Percentiles rank a stretch among this genome's conserved stretches.
phyloP scores from a whole-genome alignment of 2,329 filamentous ascomycete species.

The Nannizziopsis barbatae region DNA sequence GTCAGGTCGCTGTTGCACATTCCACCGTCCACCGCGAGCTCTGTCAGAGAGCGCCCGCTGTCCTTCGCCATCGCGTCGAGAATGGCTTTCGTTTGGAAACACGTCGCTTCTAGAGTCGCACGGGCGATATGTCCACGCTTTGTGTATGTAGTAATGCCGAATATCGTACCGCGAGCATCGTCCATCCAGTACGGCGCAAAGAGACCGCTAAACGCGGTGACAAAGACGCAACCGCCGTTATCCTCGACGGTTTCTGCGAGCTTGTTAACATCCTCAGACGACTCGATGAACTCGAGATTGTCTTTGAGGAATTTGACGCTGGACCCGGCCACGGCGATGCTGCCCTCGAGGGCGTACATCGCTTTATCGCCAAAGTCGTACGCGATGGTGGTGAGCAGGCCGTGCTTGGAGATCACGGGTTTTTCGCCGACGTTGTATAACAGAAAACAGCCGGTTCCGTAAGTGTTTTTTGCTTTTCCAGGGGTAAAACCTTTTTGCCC shows the following conservation, averaged over 20 bases:
- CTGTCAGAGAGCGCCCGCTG: conserved; percentile 61
- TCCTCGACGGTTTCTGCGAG: conserved; percentile 56
- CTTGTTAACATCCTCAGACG: conserved; percentile 52
- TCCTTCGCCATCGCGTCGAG: conserved; percentile 85
- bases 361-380: conserved; percentile 65
- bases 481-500: conserved; percentile 75
- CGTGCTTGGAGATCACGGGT: conserved; percentile 74
- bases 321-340: conserved; percentile 71
- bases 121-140: conserved; percentile 76
- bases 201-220: conserved; percentile 81
- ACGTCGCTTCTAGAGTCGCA: conserved; percentile 80
- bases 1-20: conserved; percentile 81
- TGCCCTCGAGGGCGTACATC: conserved; percentile 73
- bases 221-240: conserved; percentile 74
- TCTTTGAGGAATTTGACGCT: conserved; percentile 66
- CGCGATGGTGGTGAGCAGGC: conserved; percentile 71
- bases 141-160: conserved; percentile 77
- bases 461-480: conserved; percentile 81
- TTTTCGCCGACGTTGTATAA: conserved; percentile 78
- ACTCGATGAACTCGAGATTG: conserved; percentile 52
- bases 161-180: conserved; percentile 75
- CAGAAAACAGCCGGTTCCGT: conserved; percentile 80
- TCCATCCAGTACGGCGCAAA: conserved; percentile 95
- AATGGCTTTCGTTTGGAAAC: conserved; percentile 87
- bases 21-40: conserved; percentile 75